Evolutionary conservation across 495 filamentous ascomycete species (phyloP), one percentile per base, ranked within the genome.

Genomic region (Gamarada debralockiae): DNA sequence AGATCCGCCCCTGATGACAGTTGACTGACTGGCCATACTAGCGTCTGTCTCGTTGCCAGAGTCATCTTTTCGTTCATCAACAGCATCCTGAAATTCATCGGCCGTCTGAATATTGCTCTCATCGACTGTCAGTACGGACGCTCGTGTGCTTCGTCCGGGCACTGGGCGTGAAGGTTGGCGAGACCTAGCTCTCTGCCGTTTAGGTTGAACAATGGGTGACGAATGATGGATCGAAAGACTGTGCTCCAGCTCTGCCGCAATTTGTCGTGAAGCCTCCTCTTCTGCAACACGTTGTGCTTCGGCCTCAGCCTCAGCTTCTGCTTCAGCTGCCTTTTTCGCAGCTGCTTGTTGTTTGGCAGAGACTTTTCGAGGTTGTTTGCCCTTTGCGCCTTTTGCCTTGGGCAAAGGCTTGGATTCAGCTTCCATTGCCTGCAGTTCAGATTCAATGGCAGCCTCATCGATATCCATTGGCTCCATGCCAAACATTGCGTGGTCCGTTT

Each of bases 361-460:
- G 14, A 38, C 20, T 55, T 67, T 50, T 57, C 62, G 48, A 46
- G 53, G 27, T 44, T 41, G 44, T 59, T 61, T 55, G 54, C 62
- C 15, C 42, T 52, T 52, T 13, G 55, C 54, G 23, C 65, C 65
- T 51, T 74, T 76, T 0, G 63, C 45, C 53, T 75, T 76, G 56
- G 75, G 75, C 7, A 61, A 40, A 18, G 58, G 51, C 39, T 60
- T 58, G 0, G 57, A 53, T 5, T 59, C 69, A n/a, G 65, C 56
- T 44, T 79, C 70, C 45, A 79, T 52, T 22, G 65, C 67, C 33
- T 75, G 59, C 10, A 73, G 55, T 22, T 75, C 71, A 34, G 66
- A 65, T 39, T 77, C 72, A 17, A 75, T 53, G n/a, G 62, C 73
- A 4, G 60, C 65, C 33, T 82, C 77, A 29, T 73, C 69, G 18